These are phyloP conservation scores for Claviceps humidiphila DNA, from an alignment of 2,329 filamentous ascomycete species.

Conservation along the genomic window DNA sequence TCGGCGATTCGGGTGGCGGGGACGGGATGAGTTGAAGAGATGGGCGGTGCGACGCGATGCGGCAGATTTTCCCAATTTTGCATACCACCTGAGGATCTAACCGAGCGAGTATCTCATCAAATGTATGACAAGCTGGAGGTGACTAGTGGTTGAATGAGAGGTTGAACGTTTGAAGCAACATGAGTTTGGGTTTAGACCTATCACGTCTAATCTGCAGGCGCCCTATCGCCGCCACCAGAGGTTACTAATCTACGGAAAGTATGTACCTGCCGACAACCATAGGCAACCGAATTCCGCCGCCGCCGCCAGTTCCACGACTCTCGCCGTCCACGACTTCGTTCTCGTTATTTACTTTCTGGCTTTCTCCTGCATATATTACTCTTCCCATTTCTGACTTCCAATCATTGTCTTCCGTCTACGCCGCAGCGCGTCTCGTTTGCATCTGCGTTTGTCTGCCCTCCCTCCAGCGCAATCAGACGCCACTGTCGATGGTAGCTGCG, in stretches of 20 bases:
- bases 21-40: no score
- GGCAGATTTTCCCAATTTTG: no score
- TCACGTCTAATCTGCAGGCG: background rate
- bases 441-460: background rate
- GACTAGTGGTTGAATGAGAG: no score
- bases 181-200: background rate
- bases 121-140: no score
- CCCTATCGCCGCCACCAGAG: background rate
- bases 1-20: no score
- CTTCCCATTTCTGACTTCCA: no score
- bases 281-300: background rate
- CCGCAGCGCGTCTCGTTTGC: background rate
- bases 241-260: no score
- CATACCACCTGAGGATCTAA: no score
- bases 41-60: no score
- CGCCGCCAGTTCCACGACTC: background rate
- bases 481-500: background rate
- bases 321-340: background rate
- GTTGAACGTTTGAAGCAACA: no score
- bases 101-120: no score
- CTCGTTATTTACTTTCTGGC: background rate
- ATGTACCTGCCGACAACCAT: background rate
- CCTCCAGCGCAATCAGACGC: background rate
- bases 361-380: no score
- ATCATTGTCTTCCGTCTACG: background rate